Evolutionary conservation across 2,329 filamentous ascomycete species (phyloP).

Genomic region (Immersiporthe knoxdaviesiana): DNA sequence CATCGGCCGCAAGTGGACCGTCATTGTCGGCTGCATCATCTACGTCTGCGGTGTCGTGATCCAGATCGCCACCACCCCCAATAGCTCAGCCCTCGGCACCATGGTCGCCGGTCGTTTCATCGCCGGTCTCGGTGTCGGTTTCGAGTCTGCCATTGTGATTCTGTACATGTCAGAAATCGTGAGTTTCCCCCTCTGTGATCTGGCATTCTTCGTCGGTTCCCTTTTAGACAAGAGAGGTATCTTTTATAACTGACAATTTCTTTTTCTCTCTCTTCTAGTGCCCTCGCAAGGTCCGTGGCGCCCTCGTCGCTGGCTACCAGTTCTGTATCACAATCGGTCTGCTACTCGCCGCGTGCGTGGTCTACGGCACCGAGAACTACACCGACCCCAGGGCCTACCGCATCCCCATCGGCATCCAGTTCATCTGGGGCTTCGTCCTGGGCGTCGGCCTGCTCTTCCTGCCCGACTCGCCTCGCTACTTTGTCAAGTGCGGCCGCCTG

Average conservation of each 20-base stretch:
- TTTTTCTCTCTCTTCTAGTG: conserved; percentile 34
- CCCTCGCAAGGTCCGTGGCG: conserved; percentile 73
- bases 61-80: conserved; percentile 59
- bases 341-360: conserved; percentile 73
- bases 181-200: too few relatives aligned
- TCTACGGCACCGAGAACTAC: conserved; percentile 70
- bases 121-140: conserved; percentile 78
- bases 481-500: conserved; percentile 75
- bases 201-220: too few relatives aligned
- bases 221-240: too few relatives aligned
- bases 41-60: conserved; percentile 71
- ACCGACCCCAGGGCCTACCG: conserved; percentile 71
- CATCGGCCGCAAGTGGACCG: conserved; percentile 73
- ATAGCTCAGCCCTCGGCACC: conserved; percentile 57
- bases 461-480: conserved; percentile 85
- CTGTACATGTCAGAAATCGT: conserved; percentile 86
- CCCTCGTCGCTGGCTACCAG: conserved; percentile 81
- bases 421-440: conserved; percentile 79
- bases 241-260: conserved; percentile 32
- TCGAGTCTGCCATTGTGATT: conserved; percentile 79
- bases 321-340: conserved; percentile 83
- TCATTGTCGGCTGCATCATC: conserved; percentile 71
- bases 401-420: conserved; percentile 80
- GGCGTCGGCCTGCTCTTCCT: conserved; percentile 72
- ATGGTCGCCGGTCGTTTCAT: conserved; percentile 76